Evolutionary conservation across 257 asterid species (phyloP).

Genomic region (Solanum paucissectum): DNA sequence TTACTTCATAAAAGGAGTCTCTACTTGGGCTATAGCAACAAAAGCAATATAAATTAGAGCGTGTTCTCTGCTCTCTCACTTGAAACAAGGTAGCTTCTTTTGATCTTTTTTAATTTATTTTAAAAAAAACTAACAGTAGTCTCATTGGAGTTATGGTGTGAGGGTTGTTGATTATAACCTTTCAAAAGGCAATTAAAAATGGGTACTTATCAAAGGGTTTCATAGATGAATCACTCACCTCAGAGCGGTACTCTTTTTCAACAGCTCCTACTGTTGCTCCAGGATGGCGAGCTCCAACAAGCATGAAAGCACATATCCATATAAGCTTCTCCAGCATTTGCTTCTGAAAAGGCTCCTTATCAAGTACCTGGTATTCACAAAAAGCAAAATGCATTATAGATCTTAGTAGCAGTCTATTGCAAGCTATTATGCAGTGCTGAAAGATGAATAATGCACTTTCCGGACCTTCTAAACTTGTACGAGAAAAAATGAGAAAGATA

Average conservation of each 20-base stretch:
- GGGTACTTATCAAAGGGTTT: not conserved
- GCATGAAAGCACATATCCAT: conserved; percentile 99
- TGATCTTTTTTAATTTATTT: not conserved
- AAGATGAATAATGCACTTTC: not conserved
- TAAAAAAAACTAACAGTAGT: not conserved
- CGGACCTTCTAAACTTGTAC: not conserved
- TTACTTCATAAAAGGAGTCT: not conserved
- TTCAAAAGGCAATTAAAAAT: not conserved
- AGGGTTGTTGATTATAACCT: not conserved
- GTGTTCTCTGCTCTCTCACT: not conserved
- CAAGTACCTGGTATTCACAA: conserved; percentile 52
- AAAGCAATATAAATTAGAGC: not conserved
- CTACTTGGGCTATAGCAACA: not conserved
- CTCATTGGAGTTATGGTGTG: not conserved
- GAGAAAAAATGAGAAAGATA: not conserved
- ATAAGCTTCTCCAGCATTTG: conserved; percentile 97
- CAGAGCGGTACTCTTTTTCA: conserved; percentile 77
- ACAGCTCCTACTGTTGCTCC: conserved; percentile 91
- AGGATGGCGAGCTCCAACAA: conserved; percentile 96
- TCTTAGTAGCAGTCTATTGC: not conserved
- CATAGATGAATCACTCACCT: conserved; percentile 30
- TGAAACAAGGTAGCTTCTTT: not conserved
- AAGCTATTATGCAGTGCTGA: not conserved
- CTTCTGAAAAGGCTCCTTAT: conserved; percentile 71
- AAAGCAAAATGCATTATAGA: not conserved